Evolutionary conservation across 1,284 basidiomycete genomes (phyloP), one percentile per base, ranked within the genome.

Genomic region (Pseudozyma pruni): DNA sequence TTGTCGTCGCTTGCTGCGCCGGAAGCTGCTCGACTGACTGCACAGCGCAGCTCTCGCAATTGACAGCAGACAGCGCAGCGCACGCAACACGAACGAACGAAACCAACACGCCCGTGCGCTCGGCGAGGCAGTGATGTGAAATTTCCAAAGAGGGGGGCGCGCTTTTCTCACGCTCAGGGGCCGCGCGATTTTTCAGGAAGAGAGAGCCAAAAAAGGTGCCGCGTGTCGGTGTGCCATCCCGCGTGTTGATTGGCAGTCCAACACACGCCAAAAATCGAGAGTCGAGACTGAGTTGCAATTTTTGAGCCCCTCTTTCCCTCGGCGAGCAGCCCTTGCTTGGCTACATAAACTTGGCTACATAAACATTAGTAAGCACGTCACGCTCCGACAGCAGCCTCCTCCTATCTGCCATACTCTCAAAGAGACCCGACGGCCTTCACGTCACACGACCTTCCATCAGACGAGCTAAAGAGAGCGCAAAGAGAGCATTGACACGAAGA

Each of bases 61-160:
- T 29, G 27, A 29, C 27, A 29, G 27, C 39, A 27, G 16, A 46
- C 22, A 41, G 38, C 34, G 25, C 41, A 27, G 25, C 32, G 47
- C 44, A 47, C 33, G 37, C 49, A 32, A 22, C 22, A 39, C 25
- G 11, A 35, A 38, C 46, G 16, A 14, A n/a, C n/a, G n/a, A 34
- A 20, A 39, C 27, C 10, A 17, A 39, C 46, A 40, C 47, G 31
- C 47, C 29, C 47, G 38, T 40, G 38, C 29, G 37, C 29, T 40
- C 39, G 39, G 39, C 39, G 11, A 40, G 39, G 39, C 39, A 11
- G 22, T 40, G 22, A 11, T 23, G 11, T 25, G 6, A 14, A 11
- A 11, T 40, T 40, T 27, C 22, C 5, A 17, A 3, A 20, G 37
- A 38, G 37, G 37, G 37, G 37, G 16, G n/a, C 37, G 37, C 37